These are phyloP conservation scores for Seiridium unicorne DNA, from an alignment of 2,329 filamentous ascomycete genomes.

Conservation along the genomic window DNA sequence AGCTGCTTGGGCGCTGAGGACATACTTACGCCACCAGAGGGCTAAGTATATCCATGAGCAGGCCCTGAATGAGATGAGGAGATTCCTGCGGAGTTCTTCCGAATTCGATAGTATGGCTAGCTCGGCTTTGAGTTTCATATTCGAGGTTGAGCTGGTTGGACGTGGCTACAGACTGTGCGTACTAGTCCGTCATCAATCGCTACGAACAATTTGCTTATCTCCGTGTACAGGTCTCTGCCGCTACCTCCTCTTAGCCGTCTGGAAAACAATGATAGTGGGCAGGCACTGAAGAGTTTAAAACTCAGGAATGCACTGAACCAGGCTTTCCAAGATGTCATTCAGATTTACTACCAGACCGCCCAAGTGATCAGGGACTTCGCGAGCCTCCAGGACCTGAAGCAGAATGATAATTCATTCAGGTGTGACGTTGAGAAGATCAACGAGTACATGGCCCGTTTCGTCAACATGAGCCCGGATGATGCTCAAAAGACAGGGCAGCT, in stretches of 20 bases:
- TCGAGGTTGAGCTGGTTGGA: constrained; percentile 31
- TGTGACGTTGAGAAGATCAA: background rate
- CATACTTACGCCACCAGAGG: constrained; percentile 27
- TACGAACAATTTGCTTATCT: constrained; percentile 11
- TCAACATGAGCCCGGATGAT: constrained; percentile 48
- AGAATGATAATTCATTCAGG: constrained; percentile 29
- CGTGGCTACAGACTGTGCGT: constrained; percentile 31
- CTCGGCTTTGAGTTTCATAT: constrained; percentile 31
- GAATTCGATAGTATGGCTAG: constrained; percentile 31
- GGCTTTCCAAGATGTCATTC: constrained; percentile 68
- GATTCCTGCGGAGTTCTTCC: constrained; percentile 26
- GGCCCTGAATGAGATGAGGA: constrained; percentile 22
- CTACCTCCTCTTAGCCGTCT: constrained; percentile 89
- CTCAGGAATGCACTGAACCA: constrained; percentile 74
- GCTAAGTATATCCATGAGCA: constrained; percentile 29
- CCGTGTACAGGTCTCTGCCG: constrained; percentile 68
- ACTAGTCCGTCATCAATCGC: background rate
- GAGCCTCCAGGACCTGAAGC: constrained; percentile 79
- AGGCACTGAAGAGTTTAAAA: constrained; percentile 75
- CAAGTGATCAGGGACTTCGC: constrained; percentile 69
- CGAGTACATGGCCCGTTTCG: background rate
- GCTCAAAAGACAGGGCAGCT: constrained; percentile 51
- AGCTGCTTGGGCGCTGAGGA: constrained; percentile 19
- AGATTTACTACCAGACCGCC: constrained; percentile 70
- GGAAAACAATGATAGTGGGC: constrained; percentile 77